These are phyloP conservation scores for Colletotrichum scovillei DNA, from an alignment of 2,329 filamentous ascomycete genomes.

Conservation along the genomic window DNA sequence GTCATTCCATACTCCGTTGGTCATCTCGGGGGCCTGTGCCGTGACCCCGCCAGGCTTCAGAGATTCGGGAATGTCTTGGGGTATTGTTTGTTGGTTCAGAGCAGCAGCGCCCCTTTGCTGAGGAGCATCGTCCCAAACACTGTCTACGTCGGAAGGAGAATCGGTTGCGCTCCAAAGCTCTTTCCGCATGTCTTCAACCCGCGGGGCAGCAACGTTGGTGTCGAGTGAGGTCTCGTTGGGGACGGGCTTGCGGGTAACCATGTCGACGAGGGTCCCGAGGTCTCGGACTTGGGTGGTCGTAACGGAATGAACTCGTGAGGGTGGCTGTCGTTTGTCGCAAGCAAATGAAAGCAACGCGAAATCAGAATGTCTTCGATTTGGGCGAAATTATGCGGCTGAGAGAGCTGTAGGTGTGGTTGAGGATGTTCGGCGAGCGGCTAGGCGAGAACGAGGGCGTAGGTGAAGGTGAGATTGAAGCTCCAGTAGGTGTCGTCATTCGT, in stretches of 20 bases:
- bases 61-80: conserved; percentile 43
- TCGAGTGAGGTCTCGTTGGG: conserved; percentile 43
- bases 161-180: conserved; percentile 47
- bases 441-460: neutral
- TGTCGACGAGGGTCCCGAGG: conserved; percentile 40
- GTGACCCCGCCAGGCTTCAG: conserved; percentile 46
- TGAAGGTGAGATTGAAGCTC: conserved; percentile 27
- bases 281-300: conserved; percentile 21
- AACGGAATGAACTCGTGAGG: neutral
- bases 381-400: neutral
- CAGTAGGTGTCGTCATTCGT: conserved; percentile 31
- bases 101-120: conserved; percentile 22
- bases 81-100: conserved; percentile 5
- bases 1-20: conserved; percentile 46
- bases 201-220: conserved; percentile 39
- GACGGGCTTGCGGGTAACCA: conserved; percentile 55
- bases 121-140: conserved; percentile 41
- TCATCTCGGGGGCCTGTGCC: conserved; percentile 39
- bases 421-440: conserved; percentile 3
- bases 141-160: conserved; percentile 43
- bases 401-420: conserved; percentile 14
- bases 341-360: neutral
- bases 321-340: neutral
- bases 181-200: conserved; percentile 43
- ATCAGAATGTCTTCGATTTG: neutral